phyloP scores from a whole-genome alignment of 192 early-diverging fungal genomes.

The Entomortierella parvispora region DNA sequence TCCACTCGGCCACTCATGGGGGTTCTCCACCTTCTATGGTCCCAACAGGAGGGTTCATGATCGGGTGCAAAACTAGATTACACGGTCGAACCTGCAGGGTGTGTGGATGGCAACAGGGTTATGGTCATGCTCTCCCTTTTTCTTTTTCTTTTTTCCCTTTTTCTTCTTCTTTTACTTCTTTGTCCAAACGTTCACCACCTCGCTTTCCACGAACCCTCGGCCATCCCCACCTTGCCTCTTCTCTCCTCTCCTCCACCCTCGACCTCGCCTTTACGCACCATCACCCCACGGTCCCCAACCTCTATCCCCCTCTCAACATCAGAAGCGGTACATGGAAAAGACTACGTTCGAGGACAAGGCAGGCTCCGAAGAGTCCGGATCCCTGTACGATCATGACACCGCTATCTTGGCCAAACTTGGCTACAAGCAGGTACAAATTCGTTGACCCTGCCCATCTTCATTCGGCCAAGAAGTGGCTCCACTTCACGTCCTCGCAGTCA shows the following conservation, averaged over 20 bases:
- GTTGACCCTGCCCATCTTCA: not conserved
- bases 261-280: not conserved
- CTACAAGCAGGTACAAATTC: slow-evolving; percentile 49
- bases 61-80: no score
- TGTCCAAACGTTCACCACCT: no score
- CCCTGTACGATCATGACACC: slow-evolving; percentile 46
- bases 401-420: slow-evolving; percentile 53
- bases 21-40: no score
- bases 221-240: not conserved
- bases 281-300: not conserved
- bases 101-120: no score
- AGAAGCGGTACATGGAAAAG: slow-evolving; percentile 22
- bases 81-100: no score
- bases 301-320: not conserved
- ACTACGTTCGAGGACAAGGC: not conserved
- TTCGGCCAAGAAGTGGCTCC: no score
- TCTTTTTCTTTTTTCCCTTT: not conserved
- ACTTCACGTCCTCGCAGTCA: no score
- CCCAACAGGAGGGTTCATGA: no score
- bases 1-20: no score
- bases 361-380: slow-evolving; percentile 26
- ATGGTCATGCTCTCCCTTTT: not conserved
- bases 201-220: no score
- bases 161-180: not conserved
- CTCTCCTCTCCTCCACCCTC: not conserved